Evolutionary conservation across 257 asterid species (phyloP).

Genomic region (Przewalskia tangutica): DNA sequence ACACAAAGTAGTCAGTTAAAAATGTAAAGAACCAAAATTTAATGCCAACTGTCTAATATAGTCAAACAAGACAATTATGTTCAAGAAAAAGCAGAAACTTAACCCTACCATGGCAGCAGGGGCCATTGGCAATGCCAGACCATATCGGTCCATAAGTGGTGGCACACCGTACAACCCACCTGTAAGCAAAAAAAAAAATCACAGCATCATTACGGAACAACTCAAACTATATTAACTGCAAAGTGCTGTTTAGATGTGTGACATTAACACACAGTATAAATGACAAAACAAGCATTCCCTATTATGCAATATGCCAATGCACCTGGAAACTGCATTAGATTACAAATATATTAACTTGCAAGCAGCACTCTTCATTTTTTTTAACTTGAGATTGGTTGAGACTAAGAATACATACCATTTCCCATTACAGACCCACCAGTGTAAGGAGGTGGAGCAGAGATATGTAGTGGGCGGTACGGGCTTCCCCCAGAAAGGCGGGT

Average conservation of each 20-base stretch:
- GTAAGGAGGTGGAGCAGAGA: slow-evolving; percentile 67
- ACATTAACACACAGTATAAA: neutral
- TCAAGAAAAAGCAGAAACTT: neutral
- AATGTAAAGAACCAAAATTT: neutral
- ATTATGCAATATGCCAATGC: neutral
- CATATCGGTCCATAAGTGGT: slow-evolving; percentile 67
- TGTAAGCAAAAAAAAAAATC: slow-evolving; percentile 11
- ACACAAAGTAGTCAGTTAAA: neutral
- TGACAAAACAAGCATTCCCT: neutral
- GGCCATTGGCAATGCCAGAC: slow-evolving; percentile 55
- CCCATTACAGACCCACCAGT: slow-evolving; percentile 60
- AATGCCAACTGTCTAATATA: neutral
- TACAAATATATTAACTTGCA: neutral
- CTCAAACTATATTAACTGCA: neutral
- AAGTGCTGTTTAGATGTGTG: neutral
- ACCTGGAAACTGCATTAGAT: neutral
- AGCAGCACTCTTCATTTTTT: neutral
- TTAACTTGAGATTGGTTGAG: neutral
- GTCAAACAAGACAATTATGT: neutral
- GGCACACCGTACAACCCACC: slow-evolving; percentile 82
- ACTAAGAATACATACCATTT: slow-evolving; percentile 32
- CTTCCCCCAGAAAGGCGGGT: slow-evolving; percentile 70
- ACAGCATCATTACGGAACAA: neutral
- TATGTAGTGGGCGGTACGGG: slow-evolving; percentile 64
- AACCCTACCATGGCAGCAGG: slow-evolving; percentile 50